Evolutionary conservation across 306 rosid species (phyloP).

Genomic region (Prinsepia uniflora): DNA sequence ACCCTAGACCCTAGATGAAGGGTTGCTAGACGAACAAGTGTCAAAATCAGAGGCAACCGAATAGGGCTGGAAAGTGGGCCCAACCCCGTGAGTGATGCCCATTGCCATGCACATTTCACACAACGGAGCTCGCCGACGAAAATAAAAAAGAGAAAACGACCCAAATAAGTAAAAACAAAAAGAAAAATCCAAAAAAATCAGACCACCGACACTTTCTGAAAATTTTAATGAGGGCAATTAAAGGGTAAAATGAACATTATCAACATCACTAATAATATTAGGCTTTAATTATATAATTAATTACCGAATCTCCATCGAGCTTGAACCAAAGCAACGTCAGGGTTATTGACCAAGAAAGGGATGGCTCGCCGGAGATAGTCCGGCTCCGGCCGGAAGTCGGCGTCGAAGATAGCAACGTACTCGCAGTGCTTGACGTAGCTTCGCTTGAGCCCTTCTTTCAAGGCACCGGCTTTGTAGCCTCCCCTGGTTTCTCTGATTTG

Average conservation of each 20-base stretch:
- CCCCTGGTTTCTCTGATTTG: slow-evolving; percentile 82
- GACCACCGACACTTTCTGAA: slow-evolving; percentile 61
- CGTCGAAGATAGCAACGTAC: slow-evolving; percentile 86
- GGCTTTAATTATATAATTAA: neutral
- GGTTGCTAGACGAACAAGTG: slow-evolving; percentile 13
- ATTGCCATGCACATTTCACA: slow-evolving; percentile 18
- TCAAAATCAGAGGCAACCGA: slow-evolving; percentile 15
- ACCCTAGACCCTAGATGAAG: neutral
- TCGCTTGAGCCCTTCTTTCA: slow-evolving; percentile 87
- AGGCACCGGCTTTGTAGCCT: slow-evolving; percentile 95
- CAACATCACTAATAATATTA: neutral
- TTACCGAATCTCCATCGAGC: slow-evolving; percentile 99
- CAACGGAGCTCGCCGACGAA: slow-evolving; percentile 30
- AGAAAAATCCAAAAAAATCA: neutral
- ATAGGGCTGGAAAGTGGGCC: slow-evolving; percentile 20
- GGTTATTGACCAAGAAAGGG: slow-evolving; percentile 78
- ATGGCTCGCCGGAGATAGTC: slow-evolving; percentile 82
- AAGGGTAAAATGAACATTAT: neutral
- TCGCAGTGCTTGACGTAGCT: slow-evolving; percentile 89
- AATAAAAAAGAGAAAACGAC: neutral
- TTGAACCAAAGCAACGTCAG: slow-evolving; percentile 84
- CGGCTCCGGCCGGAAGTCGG: slow-evolving; percentile 90
- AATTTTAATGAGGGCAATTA: slow-evolving; percentile 13
- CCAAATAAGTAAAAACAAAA: neutral
- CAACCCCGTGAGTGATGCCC: slow-evolving; percentile 57